These are phyloP conservation scores for Candida buenavistaensis DNA, from an alignment of 1,139 yeast genomes.

Conservation along the genomic window DNA sequence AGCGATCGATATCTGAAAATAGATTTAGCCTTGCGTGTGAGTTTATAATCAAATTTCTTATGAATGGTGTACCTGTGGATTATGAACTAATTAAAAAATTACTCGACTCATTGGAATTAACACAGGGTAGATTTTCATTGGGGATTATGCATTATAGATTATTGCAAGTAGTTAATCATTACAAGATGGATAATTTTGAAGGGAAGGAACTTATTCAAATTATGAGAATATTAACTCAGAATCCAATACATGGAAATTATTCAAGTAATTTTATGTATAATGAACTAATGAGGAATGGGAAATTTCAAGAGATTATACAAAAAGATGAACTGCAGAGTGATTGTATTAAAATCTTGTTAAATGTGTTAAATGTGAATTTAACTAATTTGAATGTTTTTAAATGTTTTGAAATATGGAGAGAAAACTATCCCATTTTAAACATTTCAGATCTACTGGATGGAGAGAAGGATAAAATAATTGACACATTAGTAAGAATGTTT, in stretches of 20 bases:
- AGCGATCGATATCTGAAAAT: too few relatives aligned
- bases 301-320: background rate
- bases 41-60: too few relatives aligned
- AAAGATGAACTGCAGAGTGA: background rate
- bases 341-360: constrained; percentile 1
- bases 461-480: background rate
- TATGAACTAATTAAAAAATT: background rate
- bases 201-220: constrained; percentile 3
- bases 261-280: constrained; percentile 12
- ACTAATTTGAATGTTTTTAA: constrained; percentile 8
- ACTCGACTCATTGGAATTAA: constrained; percentile 1
- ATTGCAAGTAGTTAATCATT: constrained; percentile 8
- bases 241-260: constrained; percentile 8
- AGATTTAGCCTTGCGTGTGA: too few relatives aligned
- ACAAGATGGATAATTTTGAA: constrained; percentile 2
- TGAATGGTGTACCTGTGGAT: too few relatives aligned
- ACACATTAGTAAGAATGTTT: background rate
- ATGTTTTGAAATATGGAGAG: constrained; percentile 5
- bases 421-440: background rate
- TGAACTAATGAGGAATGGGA: background rate
- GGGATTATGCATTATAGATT: constrained; percentile 10
- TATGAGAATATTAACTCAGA: constrained; percentile 8
- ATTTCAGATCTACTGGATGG: background rate
- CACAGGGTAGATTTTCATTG: constrained; percentile 2
- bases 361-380: constrained; percentile 7